Percentiles rank a stretch among this genome's conserved stretches.
Evolutionary conservation across 805 yeast species (phyloP).

Genomic region (Yamadazyma philogaea): DNA sequence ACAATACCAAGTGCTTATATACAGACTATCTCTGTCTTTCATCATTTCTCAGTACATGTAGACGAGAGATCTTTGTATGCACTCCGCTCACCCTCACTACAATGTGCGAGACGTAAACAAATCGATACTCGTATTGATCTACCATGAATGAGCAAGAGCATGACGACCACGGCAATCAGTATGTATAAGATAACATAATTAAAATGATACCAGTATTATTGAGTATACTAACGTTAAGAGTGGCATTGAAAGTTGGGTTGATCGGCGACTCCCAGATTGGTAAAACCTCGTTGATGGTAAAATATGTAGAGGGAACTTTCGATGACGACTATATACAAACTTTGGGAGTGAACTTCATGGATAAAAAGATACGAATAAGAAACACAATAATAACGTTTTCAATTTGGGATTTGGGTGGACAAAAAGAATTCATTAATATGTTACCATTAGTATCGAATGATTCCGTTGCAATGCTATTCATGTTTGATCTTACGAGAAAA

Average conservation of each 20-base stretch:
- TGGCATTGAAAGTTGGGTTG: conserved; percentile 81
- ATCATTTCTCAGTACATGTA: not conserved
- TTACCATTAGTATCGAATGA: conserved; percentile 87
- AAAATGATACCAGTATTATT: not conserved
- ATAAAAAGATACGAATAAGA: conserved; percentile 77
- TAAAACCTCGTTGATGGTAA: conserved; percentile 93
- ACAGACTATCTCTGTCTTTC: not conserved
- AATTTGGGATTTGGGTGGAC: conserved; percentile 96
- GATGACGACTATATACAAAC: conserved; percentile 93
- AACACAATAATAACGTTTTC: conserved; percentile 87
- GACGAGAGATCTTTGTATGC: not conserved
- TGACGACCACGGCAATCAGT: conserved; percentile 15
- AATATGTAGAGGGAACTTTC: conserved; percentile 91
- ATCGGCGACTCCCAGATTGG: conserved; percentile 97
- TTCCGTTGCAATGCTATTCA: conserved; percentile 85
- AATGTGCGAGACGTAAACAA: conserved; percentile 7
- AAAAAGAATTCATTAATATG: conserved; percentile 92
- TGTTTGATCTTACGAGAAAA: conserved; percentile 84
- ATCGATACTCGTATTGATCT: conserved; percentile 2
- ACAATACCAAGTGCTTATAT: too few species aligned
- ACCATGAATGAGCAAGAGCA: conserved; percentile 12
- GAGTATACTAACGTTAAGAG: conserved; percentile 34
- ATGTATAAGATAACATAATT: conserved; percentile 5
- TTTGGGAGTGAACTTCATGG: conserved; percentile 92
- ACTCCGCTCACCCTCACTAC: not conserved